Conservation (phyloP, 1,284 basidiomycete species). For the Paramarasmius palmivorus region DNA sequence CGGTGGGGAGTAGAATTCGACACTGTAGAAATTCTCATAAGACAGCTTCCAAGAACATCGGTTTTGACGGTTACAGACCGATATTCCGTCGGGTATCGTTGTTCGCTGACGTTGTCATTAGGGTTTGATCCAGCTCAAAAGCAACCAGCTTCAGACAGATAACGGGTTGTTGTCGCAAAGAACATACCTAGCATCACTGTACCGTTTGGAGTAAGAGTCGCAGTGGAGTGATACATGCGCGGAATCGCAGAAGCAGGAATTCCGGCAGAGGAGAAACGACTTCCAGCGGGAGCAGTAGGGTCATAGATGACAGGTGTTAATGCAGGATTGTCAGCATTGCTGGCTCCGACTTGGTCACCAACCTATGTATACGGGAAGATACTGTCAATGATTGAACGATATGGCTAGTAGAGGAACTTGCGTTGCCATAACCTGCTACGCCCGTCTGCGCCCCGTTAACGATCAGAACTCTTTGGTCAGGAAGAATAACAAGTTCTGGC, state of each 20-base stretch:
- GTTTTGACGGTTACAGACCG: slow-evolving; percentile 3
- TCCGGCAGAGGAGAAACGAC: slow-evolving; percentile 38
- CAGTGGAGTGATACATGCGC: slow-evolving; percentile 37
- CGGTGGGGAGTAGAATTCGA: slow-evolving; percentile 22
- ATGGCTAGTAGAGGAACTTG: too few relatives aligned
- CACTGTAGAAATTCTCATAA: slow-evolving; percentile 6
- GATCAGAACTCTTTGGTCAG: slow-evolving; percentile 45
- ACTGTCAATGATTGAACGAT: too few relatives aligned
- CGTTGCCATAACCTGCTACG: slow-evolving; percentile 62
- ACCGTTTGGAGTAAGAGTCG: slow-evolving; percentile 32
- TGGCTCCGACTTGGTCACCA: too few relatives aligned
- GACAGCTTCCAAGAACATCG: slow-evolving; percentile 19
- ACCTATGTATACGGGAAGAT: too few relatives aligned
- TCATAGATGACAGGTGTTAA: slow-evolving; percentile 47
- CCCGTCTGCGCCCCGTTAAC: slow-evolving; percentile 43
- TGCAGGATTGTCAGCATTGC: slow-evolving; percentile 42
- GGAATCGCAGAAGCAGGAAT: slow-evolving; percentile 38
- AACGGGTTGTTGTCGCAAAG: slow-evolving; percentile 12
- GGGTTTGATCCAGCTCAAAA: slow-evolving; percentile 52
- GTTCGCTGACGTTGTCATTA: slow-evolving; percentile 49
- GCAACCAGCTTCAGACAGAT: background rate
- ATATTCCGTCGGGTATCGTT: slow-evolving; percentile 41
- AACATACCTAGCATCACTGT: slow-evolving; percentile 15
- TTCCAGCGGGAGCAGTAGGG: slow-evolving; percentile 37
- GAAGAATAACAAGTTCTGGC: slow-evolving; percentile 44